Evolutionary conservation across 805 yeast species (phyloP), one percentile per base, ranked within the genome.

Genomic region (Pichia exigua): DNA sequence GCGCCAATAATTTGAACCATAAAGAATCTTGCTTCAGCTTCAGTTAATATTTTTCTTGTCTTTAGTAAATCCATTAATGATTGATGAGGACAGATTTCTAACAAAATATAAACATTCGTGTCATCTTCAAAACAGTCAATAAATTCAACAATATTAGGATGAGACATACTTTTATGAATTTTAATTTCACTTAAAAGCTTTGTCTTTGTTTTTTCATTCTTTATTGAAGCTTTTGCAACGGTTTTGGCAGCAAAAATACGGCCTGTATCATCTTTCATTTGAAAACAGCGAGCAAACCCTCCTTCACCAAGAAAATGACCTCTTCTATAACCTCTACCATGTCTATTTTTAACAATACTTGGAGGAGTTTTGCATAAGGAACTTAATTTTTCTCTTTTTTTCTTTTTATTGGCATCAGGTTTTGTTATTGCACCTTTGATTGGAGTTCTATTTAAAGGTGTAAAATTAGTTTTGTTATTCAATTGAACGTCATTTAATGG

Each of bases 231-330:
- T 69, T 94, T 94, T 50, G 99, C 99, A 39, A 94, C 95, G 0
- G 99, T 95, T 65, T 94, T 94, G 32, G 99, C 99, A 20, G 99
- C 99, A 68, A 76, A 94, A 1, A 87, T 78, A 62, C 81, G 80
- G 38, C 98, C 98, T 57, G 79, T 73, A 55, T 89, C 85, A 69
- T 91, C 96, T 65, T 86, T 88, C 76, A 94, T 94, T 67, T 94
- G 97, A 71, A 94, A 94, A 66, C 99, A 94, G 64, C 98, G 81
- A 18, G 99, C 99, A 74, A 94, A 94, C 0, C 99, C 99, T 54
- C 99, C 99, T 72, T 92, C 98, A 39, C 99, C 99, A 38, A 94
- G 74, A 61, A 90, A 91, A 54, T 76, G 76, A 1, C 98, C 98
- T 65, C 98, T 79, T 57, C 86, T 88, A 68, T 87, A 94, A 60